These are phyloP conservation scores for Colletotrichum sp. DNA, from an alignment of 2,329 filamentous ascomycete genomes.

Conservation along the genomic window DNA sequence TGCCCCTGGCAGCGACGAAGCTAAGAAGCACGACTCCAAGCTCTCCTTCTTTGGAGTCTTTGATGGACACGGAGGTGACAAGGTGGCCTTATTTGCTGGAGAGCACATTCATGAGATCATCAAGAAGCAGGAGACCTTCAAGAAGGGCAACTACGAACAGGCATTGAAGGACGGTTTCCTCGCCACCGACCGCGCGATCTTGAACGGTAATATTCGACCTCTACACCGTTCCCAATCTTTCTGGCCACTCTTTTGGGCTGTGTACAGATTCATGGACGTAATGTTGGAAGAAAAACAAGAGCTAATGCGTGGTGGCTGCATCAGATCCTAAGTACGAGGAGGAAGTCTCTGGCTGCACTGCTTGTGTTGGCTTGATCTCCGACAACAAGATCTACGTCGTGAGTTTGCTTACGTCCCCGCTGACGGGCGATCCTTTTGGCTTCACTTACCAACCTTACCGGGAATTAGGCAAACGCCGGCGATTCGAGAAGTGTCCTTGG, in stretches of 20 bases:
- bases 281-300: background rate
- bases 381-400: constrained; percentile 95
- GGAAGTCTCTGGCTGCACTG: constrained; percentile 97
- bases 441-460: constrained; percentile 10
- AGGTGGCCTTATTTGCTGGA: constrained; percentile 91
- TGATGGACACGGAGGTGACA: constrained; percentile 96
- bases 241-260: background rate
- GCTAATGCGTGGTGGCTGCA: constrained; percentile 7
- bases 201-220: constrained; percentile 73
- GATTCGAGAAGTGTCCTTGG: constrained; percentile 95
- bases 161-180: constrained; percentile 97
- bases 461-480: constrained; percentile 87
- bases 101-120: constrained; percentile 94
- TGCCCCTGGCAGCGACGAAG: constrained; percentile 56
- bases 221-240: constrained; percentile 26
- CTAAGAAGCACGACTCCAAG: constrained; percentile 72
- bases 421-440: constrained; percentile 28
- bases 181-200: constrained; percentile 92
- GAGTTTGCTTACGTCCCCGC: constrained; percentile 49
- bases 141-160: constrained; percentile 89
- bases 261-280: background rate
- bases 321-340: constrained; percentile 96
- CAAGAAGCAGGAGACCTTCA: constrained; percentile 92
- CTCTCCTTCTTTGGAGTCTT: constrained; percentile 98
- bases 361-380: constrained; percentile 87